phyloP scores from a whole-genome alignment of 2,329 filamentous ascomycete genomes.

The Botrytis deweyae region DNA sequence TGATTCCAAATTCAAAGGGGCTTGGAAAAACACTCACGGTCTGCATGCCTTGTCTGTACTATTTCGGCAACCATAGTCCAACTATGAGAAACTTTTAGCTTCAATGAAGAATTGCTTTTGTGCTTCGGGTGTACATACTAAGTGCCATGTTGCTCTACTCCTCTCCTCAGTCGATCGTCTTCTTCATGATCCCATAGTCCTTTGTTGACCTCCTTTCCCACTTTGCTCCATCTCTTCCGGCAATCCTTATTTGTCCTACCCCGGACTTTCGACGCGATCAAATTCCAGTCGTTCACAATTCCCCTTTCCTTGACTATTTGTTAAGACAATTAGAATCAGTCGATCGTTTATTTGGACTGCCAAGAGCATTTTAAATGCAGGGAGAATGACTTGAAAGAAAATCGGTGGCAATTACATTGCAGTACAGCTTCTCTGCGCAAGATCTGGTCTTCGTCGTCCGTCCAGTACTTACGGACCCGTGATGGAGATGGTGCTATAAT shows the following conservation, averaged over 20 bases:
- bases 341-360: not conserved
- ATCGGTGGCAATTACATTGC: conserved; percentile 12
- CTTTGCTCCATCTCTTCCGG: conserved; percentile 18
- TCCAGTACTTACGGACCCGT: conserved; percentile 19
- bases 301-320: conserved; percentile 11
- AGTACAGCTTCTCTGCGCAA: conserved; percentile 17
- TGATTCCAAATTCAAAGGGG: not conserved
- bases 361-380: not conserved
- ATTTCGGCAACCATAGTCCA: conserved; percentile 16
- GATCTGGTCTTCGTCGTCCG: conserved; percentile 15
- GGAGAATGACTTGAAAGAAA: not conserved
- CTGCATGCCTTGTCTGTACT: conserved; percentile 15
- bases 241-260: conserved; percentile 17
- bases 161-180: conserved; percentile 4
- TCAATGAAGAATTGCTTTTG: not conserved
- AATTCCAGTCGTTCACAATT: conserved; percentile 18
- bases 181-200: conserved; percentile 18
- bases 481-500: conserved; percentile 12
- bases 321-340: conserved; percentile 3
- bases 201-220: conserved; percentile 19
- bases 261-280: conserved; percentile 18
- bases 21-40: conserved; percentile 4
- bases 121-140: conserved; percentile 4
- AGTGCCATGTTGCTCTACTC: conserved; percentile 13
- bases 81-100: conserved; percentile 3